Base-by-base conservation (phyloP, 768 basidiomycete genomes). In the Amanita phalloides region DNA sequence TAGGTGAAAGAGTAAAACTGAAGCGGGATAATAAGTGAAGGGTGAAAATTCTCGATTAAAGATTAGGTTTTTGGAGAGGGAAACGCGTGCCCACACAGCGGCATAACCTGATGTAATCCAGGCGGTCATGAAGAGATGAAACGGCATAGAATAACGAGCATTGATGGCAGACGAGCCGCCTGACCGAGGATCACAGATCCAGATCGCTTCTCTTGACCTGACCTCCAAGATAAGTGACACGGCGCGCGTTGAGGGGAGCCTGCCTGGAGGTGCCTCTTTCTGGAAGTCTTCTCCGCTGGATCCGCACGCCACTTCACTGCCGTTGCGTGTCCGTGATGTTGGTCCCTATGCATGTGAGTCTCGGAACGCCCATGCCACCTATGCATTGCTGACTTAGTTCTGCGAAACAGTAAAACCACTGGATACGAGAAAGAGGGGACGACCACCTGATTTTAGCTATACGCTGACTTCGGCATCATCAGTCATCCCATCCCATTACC, bases 181-280 rank as follows among this genome's bases (percentile, higher is more conserved):
- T 55, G 55, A 68, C 67, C 68, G 68, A 68, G 68, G 67, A 69
- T 67, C 66, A 68, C 58, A 59, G 59, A 60, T 59, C 56, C 58
- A 57, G 61, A 62, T 64, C 61, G 61, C 57, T 58, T 55, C 51
- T 55, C 36, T 51, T 28, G 43, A 56, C 55, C 49, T 51, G 57
- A 60, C 55, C 44, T 42, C 53, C 54, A 60, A 55, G 54, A 56
- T 32, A 49, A 49, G 53, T 61, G 57, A 35, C 45, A 48, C 37
- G 33, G 49, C 42, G 49, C 49, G 28, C 28, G 6, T 51, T 52
- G 51, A 52, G 43, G 51, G 51, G 33, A 23, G 30, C 28, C 32
- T 44, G 38, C 39, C 35, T 28, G 26, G 14, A 49, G 14, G 20
- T 23, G 6, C 39, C 49, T 50, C 30, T 25, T 51, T 51, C 50